Conservation (phyloP, 1,284 basidiomycete genomes). For the Peniophora sp. region DNA sequence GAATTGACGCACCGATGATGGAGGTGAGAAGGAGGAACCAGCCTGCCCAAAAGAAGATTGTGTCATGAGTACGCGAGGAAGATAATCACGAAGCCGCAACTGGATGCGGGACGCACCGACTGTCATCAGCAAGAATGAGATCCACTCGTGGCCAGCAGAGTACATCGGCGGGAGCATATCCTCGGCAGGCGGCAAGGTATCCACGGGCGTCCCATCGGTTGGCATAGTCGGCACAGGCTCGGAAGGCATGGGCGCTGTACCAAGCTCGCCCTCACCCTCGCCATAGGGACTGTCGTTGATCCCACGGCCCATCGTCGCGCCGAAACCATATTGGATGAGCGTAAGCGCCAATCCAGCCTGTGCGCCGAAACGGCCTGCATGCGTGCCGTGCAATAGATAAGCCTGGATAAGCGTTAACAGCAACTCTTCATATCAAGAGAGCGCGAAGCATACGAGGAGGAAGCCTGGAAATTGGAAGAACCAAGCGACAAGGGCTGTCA, state of each 20-base stretch:
- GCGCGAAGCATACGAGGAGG: conserved; percentile 85
- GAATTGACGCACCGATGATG: conserved; percentile 33
- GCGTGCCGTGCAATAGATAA: conserved; percentile 91
- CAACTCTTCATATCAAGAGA: too few species aligned
- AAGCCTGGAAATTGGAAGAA: conserved; percentile 98
- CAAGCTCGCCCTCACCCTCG: conserved; percentile 18
- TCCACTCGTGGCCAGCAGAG: conserved; percentile 43
- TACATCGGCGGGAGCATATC: conserved; percentile 1
- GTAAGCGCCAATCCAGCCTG: conserved; percentile 93
- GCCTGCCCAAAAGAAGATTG: conserved; percentile 34
- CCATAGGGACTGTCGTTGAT: conserved; percentile 1
- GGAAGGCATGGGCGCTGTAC: conserved; percentile 3
- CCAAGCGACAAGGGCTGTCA: conserved; percentile 83
- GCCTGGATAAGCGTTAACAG: too few species aligned
- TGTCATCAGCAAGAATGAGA: conserved; percentile 88
- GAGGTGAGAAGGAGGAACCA: conserved; percentile 87
- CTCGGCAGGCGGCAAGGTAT: conserved; percentile 5
- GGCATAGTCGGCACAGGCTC: conserved; percentile 5
- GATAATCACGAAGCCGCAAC: neutral
- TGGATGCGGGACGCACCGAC: conserved; percentile 45
- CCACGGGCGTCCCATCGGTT: conserved; percentile 5
- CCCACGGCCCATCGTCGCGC: conserved; percentile 31
- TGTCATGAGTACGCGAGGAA: conserved; percentile 1
- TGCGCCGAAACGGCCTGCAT: conserved; percentile 91
- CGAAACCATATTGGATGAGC: conserved; percentile 82